Evolutionary conservation across 2,329 filamentous ascomycete species (phyloP).

Genomic region (Alternaria metachromatica): DNA sequence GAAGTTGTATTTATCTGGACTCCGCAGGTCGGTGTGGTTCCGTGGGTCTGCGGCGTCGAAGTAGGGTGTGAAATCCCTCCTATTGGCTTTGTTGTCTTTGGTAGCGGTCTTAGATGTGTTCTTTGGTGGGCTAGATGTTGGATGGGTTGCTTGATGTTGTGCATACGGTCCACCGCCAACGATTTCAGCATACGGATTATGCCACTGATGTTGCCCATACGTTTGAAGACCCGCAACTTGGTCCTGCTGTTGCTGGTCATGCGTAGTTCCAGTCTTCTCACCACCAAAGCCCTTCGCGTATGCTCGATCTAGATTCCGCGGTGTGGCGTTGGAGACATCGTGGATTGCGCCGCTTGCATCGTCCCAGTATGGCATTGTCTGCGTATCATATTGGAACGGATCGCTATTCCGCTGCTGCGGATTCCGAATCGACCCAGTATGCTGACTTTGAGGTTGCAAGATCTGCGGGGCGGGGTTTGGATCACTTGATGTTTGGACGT

Average conservation of each 20-base stretch:
- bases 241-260: fast-evolving
- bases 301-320: neutral
- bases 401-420: neutral
- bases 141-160: neutral
- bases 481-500: neutral
- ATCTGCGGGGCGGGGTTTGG: neutral
- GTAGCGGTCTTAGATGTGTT: too few relatives aligned
- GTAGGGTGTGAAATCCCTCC: neutral
- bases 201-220: neutral
- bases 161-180: neutral
- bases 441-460: neutral
- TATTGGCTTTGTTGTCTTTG: neutral
- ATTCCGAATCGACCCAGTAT: neutral
- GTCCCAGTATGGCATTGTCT: neutral
- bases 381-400: neutral
- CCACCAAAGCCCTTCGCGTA: neutral
- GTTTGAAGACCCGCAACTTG: neutral
- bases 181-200: neutral
- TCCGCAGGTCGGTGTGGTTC: neutral
- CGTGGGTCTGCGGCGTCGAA: neutral
- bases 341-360: conserved; percentile 3
- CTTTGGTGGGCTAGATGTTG: neutral
- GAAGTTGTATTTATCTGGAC: neutral
- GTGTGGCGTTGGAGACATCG: neutral
- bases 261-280: neutral